These are phyloP conservation scores for Scytalidium sp. DNA, from an alignment of 2,329 filamentous ascomycete genomes.

Conservation along the genomic window DNA sequence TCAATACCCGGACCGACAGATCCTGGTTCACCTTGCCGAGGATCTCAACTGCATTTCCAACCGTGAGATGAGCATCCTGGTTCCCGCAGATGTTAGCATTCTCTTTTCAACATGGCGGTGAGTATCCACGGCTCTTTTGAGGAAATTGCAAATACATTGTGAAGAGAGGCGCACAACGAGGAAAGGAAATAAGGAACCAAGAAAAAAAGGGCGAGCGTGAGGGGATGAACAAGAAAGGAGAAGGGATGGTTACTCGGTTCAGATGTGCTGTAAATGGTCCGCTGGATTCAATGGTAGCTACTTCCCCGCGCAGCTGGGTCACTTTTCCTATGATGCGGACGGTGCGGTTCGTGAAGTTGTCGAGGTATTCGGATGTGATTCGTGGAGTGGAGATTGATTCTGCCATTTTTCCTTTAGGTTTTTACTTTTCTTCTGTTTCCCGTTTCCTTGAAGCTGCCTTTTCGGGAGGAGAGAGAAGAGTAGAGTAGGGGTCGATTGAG, in stretches of 20 bases:
- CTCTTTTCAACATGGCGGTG: conserved; percentile 4
- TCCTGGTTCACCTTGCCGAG: conserved; percentile 79
- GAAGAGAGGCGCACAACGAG: not conserved
- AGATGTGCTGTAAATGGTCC: conserved; percentile 73
- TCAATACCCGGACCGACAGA: conserved; percentile 67
- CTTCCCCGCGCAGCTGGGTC: conserved; percentile 74
- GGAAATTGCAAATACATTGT: conserved; percentile 1
- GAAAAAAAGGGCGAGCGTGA: not conserved
- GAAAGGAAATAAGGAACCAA: not conserved
- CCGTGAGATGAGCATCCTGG: conserved; percentile 68
- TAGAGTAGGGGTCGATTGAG: not conserved
- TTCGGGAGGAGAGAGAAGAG: not conserved
- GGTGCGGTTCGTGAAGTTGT: conserved; percentile 69
- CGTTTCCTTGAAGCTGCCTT: not conserved
- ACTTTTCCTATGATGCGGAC: conserved; percentile 88
- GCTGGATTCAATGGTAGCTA: conserved; percentile 75
- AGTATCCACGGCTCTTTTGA: not conserved
- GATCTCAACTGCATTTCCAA: conserved; percentile 70
- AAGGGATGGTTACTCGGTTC: conserved; percentile 59
- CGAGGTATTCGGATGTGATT: conserved; percentile 76
- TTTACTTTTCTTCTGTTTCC: not conserved
- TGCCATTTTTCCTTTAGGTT: conserved; percentile 54
- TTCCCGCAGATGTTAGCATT: conserved; percentile 1
- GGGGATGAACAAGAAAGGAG: not conserved
- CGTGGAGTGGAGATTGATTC: conserved; percentile 72